Evolutionary conservation across 108 stramenopile species (phyloP).

Genomic region (Nannochloropsis gaditana): DNA sequence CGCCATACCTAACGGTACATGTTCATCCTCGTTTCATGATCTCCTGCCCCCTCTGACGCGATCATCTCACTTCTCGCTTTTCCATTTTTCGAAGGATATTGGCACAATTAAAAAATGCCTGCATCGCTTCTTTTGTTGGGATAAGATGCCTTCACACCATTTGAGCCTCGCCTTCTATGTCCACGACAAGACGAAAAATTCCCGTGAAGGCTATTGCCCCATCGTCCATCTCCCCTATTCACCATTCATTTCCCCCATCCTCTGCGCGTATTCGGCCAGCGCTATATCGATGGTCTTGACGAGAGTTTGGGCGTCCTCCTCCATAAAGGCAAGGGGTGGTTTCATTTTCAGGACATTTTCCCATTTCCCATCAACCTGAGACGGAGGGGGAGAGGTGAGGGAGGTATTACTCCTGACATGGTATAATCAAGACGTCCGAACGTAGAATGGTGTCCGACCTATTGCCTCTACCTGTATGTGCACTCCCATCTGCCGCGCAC

Average conservation of each 20-base stretch:
- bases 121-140: no score
- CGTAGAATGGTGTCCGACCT: background rate
- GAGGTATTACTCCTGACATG: background rate
- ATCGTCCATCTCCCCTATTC: background rate
- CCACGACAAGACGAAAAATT: no score
- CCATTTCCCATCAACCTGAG: slow-evolving; percentile 67
- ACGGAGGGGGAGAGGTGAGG: background rate
- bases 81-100: background rate
- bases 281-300: background rate
- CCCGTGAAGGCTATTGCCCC: background rate
- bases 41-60: background rate
- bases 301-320: slow-evolving; percentile 58
- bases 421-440: slow-evolving; percentile 27
- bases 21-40: background rate
- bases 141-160: no score
- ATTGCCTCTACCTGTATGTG: background rate
- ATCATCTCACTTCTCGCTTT: background rate
- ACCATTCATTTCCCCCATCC: background rate
- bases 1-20: no score
- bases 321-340: slow-evolving; percentile 81
- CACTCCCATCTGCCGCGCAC: slow-evolving; percentile 23
- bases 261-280: background rate
- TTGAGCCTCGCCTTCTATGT: no score
- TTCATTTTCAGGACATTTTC: slow-evolving; percentile 88
- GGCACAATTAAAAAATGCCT: no score